These are phyloP conservation scores for Gnetum montanum DNA, from an alignment of 75 land plant genomes.

Conservation along the genomic window DNA sequence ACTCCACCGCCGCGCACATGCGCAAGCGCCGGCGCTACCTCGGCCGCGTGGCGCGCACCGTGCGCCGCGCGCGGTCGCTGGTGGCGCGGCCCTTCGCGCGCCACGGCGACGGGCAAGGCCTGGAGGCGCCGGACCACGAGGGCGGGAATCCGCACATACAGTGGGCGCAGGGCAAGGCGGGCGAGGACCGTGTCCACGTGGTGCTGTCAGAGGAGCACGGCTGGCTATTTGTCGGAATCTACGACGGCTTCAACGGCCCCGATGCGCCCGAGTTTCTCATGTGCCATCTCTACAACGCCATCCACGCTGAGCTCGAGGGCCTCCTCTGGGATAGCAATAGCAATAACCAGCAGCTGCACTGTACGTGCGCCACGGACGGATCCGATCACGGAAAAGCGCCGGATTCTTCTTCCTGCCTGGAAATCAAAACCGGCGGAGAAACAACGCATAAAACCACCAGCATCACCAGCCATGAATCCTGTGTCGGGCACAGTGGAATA, in stretches of 20 bases:
- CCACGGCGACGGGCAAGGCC: conserved; percentile 6
- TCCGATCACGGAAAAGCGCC: no score
- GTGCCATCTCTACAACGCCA: conserved; percentile 71
- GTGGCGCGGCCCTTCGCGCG: background rate
- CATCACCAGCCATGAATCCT: no score
- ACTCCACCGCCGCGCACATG: conserved; percentile 2
- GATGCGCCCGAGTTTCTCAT: conserved; percentile 97
- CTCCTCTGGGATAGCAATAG: conserved; percentile 78
- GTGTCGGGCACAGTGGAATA: no score
- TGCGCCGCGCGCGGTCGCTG: conserved; percentile 51
- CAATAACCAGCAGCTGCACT: conserved; percentile 13
- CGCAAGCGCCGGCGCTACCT: conserved; percentile 33
- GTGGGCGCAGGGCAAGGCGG: conserved; percentile 98
- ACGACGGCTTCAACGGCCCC: conserved; percentile 97
- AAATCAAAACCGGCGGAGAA: no score
- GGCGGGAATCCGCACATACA: conserved; percentile 41
- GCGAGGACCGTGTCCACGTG: conserved; percentile 97
- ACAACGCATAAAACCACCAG: no score
- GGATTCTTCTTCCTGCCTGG: no score
- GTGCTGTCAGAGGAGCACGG: conserved; percentile 95
- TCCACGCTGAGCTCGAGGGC: conserved; percentile 64
- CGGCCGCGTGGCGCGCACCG: conserved; percentile 33
- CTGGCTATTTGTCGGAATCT: conserved; percentile 97
- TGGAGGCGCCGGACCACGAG: conserved; percentile 20
- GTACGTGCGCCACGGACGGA: background rate